A percentile compares a stretch with the other conserved stretches of the same genome.
Evolutionary conservation across 2,329 filamentous ascomycete genomes (phyloP).

Genomic region (Pseudopithomyces maydicus): DNA sequence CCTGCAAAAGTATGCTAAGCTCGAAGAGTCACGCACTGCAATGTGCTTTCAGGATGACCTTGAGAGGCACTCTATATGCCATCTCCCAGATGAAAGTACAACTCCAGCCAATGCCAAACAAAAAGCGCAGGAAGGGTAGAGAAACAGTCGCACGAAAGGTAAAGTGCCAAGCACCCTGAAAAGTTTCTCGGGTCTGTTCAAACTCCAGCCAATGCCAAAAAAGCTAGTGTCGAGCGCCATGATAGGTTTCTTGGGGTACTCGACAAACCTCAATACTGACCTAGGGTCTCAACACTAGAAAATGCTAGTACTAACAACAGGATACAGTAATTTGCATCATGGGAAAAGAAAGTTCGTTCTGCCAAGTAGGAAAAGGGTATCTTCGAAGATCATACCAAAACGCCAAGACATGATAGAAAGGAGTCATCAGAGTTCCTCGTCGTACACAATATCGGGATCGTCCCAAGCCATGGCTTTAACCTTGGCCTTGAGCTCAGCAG

Average conservation of each 20-base stretch:
- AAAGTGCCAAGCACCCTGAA: too few species aligned
- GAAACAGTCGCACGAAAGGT: too few species aligned
- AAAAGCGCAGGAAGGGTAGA: too few species aligned
- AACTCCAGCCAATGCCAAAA: background rate
- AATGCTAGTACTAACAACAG: background rate
- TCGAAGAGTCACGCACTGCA: too few species aligned
- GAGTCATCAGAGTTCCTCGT: background rate
- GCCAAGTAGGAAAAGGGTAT: background rate
- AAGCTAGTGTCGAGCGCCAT: background rate
- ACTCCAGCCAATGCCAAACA: background rate
- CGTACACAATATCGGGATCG: background rate
- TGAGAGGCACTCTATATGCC: too few species aligned
- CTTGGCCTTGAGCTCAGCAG: background rate
- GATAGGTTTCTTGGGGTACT: background rate
- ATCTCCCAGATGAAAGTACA: too few species aligned
- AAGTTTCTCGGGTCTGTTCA: too few species aligned
- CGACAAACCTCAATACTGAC: background rate
- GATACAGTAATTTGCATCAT: background rate
- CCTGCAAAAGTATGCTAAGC: too few species aligned
- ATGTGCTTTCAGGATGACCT: too few species aligned
- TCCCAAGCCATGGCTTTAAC: background rate
- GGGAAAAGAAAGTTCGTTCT: background rate
- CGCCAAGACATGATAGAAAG: background rate
- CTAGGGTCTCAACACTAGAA: background rate
- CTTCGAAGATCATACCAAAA: background rate